Base-by-base conservation (phyloP, 441 rosid genomes). In the Raphanus hybrid region DNA sequence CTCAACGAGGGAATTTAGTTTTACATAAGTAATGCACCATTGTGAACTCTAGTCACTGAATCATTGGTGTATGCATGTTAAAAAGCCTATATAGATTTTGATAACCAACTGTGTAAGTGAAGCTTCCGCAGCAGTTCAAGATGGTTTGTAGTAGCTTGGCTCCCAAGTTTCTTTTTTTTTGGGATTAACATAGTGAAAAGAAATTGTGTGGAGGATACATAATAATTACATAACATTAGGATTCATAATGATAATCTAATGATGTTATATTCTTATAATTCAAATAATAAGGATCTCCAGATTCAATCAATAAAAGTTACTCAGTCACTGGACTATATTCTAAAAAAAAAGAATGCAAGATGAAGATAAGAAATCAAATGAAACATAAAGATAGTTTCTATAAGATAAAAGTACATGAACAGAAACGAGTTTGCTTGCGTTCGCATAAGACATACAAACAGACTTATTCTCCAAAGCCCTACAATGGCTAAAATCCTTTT, bases 401-500 rank as follows among this genome's bases (percentile, higher is more conserved):
- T 79, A 79, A 74, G 15, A 68, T 75, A 79, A 26, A 59, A 58
- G 73, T 79, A 79, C 82, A 79, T 79, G 6, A 79, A 70, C 71
- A 64, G 48, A 70, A 75, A 79, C 64, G 63, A 70, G 78, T 79
- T 64, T 45, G 73, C 2, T 75, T 79, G 75, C 61, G 76, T 79
- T 79, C 75, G 82, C 79, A 79, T 59, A 79, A 79, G 82, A 79
- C 82, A 79, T 79, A 79, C 82, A 79, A 79, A 79, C 82, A 74
- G 75, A 86, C 88, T 88, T 90, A 87, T 87, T 87, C 83, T 55
- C 67, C 81, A 45, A 85, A 83, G 84, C 94, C 90, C 93, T 92
- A 86, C 79, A 57, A 77, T 86, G 90, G 91, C 91, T 84, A 82
- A 75, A 65, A 23, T 23, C 80, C 81, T 91, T 52, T 77, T 75